These are phyloP conservation scores for Globisporangium recalcitrans DNA, from an alignment of 352 stramenopile species.

Conservation along the genomic window DNA sequence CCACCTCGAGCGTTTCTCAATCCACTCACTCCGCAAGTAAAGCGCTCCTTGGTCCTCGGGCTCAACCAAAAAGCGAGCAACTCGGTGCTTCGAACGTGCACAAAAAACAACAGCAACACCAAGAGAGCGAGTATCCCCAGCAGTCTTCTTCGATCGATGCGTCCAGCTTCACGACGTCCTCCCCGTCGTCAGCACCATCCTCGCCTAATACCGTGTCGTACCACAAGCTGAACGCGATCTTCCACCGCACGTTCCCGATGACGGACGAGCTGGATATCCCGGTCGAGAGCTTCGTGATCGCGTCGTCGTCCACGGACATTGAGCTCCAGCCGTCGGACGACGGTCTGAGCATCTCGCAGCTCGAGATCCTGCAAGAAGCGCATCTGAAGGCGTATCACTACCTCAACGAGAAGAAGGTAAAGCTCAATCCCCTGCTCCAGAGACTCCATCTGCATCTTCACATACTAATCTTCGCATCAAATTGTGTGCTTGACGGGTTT, in stretches of 20 bases:
- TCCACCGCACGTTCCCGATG: conserved; percentile 65
- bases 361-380: conserved; percentile 78
- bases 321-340: conserved; percentile 37
- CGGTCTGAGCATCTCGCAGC: conserved; percentile 75
- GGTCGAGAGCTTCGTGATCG: conserved; percentile 71
- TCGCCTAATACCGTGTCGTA: conserved; percentile 25
- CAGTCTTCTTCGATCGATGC: too few species aligned
- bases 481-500: background rate
- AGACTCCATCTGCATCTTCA: background rate
- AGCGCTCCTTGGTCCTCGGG: too few species aligned
- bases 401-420: conserved; percentile 80
- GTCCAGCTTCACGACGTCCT: background rate
- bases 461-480: background rate
- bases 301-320: conserved; percentile 39
- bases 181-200: background rate
- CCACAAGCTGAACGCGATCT: conserved; percentile 43
- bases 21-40: too few species aligned
- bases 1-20: too few species aligned
- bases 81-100: too few species aligned
- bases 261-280: conserved; percentile 66
- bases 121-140: too few species aligned
- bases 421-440: background rate
- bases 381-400: conserved; percentile 79
- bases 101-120: too few species aligned
- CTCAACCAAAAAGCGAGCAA: too few species aligned